Percentiles rank a stretch among this genome's conserved stretches.
phyloP scores from a whole-genome alignment of 306 rosid species.

The Hippophae rhamnoides region DNA sequence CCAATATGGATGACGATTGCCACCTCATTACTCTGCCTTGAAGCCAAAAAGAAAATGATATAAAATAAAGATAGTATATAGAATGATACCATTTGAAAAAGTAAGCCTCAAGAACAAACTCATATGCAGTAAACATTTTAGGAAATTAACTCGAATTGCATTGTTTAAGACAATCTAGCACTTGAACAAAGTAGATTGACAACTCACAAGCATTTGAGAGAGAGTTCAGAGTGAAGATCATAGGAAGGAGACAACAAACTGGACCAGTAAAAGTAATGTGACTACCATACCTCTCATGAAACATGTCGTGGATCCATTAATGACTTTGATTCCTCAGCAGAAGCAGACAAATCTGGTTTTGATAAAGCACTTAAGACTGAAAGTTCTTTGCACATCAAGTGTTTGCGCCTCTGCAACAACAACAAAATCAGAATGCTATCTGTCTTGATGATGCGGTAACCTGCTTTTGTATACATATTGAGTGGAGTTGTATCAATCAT shows the following conservation, averaged over 20 bases:
- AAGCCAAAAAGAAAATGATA: conserved; percentile 12
- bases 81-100: neutral
- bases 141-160: too few relatives aligned
- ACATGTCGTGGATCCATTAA: conserved; percentile 16
- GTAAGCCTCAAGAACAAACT: too few relatives aligned
- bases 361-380: conserved; percentile 30
- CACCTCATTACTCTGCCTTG: conserved; percentile 22
- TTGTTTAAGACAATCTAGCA: too few relatives aligned
- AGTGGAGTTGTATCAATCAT: conserved; percentile 75
- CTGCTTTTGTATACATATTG: conserved; percentile 78
- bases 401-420: conserved; percentile 82
- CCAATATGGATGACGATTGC: conserved; percentile 17
- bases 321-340: conserved; percentile 26
- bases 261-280: neutral
- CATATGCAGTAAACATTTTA: too few relatives aligned
- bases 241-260: too few relatives aligned
- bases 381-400: conserved; percentile 80
- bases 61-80: conserved; percentile 4
- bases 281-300: neutral
- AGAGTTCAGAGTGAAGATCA: too few relatives aligned
- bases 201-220: too few relatives aligned
- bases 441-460: conserved; percentile 56
- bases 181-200: too few relatives aligned
- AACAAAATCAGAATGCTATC: conserved; percentile 60
- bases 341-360: conserved; percentile 33